These are phyloP conservation scores for Pneumocystis murina DNA, from an alignment of 1,139 yeast species.

Conservation along the genomic window DNA sequence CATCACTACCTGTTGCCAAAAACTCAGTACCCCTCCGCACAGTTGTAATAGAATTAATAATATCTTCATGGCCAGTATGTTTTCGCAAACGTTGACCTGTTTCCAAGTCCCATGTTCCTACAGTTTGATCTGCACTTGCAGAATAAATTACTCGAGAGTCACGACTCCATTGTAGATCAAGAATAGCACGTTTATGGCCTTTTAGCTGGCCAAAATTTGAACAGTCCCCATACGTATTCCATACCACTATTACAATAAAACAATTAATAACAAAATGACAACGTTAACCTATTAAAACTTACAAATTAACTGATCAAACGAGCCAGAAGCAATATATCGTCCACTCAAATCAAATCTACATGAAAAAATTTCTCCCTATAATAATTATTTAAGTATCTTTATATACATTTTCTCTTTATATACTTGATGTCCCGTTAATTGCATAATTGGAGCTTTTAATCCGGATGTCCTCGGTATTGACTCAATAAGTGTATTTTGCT, in stretches of 20 bases:
- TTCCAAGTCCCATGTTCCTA: slow-evolving; percentile 41
- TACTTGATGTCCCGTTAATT: slow-evolving; percentile 18
- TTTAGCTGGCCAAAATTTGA: slow-evolving; percentile 31
- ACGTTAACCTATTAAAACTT: slow-evolving; percentile 2
- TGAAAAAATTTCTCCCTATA: slow-evolving; percentile 21
- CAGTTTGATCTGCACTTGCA: slow-evolving; percentile 35
- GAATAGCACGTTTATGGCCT: slow-evolving; percentile 40
- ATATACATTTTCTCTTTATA: background rate
- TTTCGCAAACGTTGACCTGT: slow-evolving; percentile 43
- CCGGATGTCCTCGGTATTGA: slow-evolving; percentile 15
- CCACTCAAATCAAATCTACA: slow-evolving; percentile 24
- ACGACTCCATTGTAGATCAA: slow-evolving; percentile 33
- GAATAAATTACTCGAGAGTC: slow-evolving; percentile 30
- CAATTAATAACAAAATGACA: background rate
- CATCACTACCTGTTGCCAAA: slow-evolving; percentile 50
- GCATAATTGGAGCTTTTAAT: slow-evolving; percentile 17
- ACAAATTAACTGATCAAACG: slow-evolving; percentile 22
- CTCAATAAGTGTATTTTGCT: slow-evolving; percentile 3
- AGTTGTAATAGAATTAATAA: slow-evolving; percentile 40
- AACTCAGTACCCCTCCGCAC: slow-evolving; percentile 23
- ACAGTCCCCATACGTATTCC: slow-evolving; percentile 28
- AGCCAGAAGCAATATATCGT: slow-evolving; percentile 23
- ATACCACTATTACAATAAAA: slow-evolving; percentile 21
- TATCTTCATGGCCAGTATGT: slow-evolving; percentile 37
- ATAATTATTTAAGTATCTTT: slow-evolving; percentile 1